Conservation (phyloP, 768 basidiomycete species). For the Psilocybe sp. region DNA sequence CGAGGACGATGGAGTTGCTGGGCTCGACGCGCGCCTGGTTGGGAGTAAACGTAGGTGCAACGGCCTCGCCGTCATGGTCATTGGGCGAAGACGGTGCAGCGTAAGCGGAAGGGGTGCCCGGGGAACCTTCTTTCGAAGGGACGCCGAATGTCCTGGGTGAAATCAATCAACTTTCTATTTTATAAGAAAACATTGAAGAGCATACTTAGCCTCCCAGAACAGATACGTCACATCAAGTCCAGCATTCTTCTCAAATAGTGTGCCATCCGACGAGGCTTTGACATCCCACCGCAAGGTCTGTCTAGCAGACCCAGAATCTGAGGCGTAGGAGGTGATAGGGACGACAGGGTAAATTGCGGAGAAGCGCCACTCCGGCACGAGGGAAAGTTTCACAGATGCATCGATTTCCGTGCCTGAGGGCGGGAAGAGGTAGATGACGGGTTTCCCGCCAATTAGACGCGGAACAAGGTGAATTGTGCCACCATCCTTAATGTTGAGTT, state of each 20-base stretch:
- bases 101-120: background rate
- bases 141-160: background rate
- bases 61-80: background rate
- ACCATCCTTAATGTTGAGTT: background rate
- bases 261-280: background rate
- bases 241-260: constrained; percentile 2
- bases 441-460: constrained; percentile 1
- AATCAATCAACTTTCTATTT: too few species aligned
- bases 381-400: constrained; percentile 6
- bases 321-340: background rate
- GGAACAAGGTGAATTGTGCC: background rate
- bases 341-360: constrained; percentile 9
- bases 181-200: background rate
- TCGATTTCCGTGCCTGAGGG: background rate
- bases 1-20: too few species aligned
- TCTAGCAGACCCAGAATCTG: background rate
- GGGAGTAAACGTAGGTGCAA: background rate
- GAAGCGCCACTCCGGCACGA: constrained; percentile 4
- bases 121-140: background rate
- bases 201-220: constrained; percentile 8
- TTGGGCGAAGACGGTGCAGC: background rate
- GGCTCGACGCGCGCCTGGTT: too few species aligned
- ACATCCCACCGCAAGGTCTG: constrained; percentile 4
- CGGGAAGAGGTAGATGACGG: constrained; percentile 8
- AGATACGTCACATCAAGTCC: constrained; percentile 6